Conservation (phyloP, 2,329 filamentous ascomycete species). For the Bipolaris cookei region DNA sequence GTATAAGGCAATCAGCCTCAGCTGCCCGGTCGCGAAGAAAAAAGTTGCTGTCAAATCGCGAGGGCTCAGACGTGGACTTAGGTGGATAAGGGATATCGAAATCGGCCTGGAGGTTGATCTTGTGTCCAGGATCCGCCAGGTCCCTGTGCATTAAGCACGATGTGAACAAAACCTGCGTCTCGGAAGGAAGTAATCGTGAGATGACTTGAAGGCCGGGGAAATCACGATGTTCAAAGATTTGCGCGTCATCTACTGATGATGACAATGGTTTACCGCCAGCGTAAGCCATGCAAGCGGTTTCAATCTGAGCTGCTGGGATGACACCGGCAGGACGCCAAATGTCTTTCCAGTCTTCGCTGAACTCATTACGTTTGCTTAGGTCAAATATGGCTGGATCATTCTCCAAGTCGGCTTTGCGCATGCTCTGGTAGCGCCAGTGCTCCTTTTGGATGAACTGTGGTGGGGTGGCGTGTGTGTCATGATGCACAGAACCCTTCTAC, state of each 20-base stretch:
- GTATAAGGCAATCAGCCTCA: slow-evolving; percentile 47
- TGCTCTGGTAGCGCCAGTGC: slow-evolving; percentile 63
- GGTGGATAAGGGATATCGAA: slow-evolving; percentile 70
- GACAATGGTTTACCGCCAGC: slow-evolving; percentile 35
- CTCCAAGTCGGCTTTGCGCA: slow-evolving; percentile 59
- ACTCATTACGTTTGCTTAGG: slow-evolving; percentile 37
- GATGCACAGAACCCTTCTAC: slow-evolving; percentile 38
- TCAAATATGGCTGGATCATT: slow-evolving; percentile 56
- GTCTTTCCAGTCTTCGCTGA: slow-evolving; percentile 45
- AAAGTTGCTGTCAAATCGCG: slow-evolving; percentile 41
- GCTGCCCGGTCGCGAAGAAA: slow-evolving; percentile 42
- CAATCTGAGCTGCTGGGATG: slow-evolving; percentile 38
- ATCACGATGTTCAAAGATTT: slow-evolving; percentile 46
- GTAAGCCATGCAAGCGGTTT: slow-evolving; percentile 42
- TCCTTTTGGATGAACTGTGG: slow-evolving; percentile 45
- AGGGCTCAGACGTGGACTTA: slow-evolving; percentile 44
- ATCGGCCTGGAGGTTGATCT: slow-evolving; percentile 87
- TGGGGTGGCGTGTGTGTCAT: slow-evolving; percentile 47
- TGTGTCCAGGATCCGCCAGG: slow-evolving; percentile 73
- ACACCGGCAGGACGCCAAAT: slow-evolving; percentile 37
- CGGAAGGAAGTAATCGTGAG: slow-evolving; percentile 74
- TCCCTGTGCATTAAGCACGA: slow-evolving; percentile 79
- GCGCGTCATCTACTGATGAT: slow-evolving; percentile 31
- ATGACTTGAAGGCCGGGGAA: slow-evolving; percentile 71
- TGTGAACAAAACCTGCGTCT: slow-evolving; percentile 73